These are phyloP conservation scores for Lachancea dasiensis DNA, from an alignment of 805 yeast genomes.

Conservation along the genomic window DNA sequence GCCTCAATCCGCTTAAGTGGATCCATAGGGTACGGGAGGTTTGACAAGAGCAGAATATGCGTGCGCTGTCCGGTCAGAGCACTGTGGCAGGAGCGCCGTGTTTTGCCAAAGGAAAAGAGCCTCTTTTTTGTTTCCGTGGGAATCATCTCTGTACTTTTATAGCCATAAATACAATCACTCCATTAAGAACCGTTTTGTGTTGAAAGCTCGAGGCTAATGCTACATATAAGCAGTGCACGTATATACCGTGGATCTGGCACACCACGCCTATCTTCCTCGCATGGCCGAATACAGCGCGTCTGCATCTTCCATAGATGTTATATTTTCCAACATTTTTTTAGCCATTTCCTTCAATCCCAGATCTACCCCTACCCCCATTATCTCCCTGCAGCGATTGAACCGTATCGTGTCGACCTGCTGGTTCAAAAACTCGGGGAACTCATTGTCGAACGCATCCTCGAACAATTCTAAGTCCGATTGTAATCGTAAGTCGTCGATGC, in stretches of 20 bases:
- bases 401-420: conserved; percentile 34
- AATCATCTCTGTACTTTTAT: conserved; percentile 11
- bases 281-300: conserved; percentile 67
- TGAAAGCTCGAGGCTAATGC: no score
- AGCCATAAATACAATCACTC: conserved; percentile 9
- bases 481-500: conserved; percentile 31
- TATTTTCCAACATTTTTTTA: conserved; percentile 59
- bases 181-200: conserved; percentile 10
- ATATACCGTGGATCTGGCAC: no score
- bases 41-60: no score
- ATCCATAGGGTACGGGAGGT: conserved; percentile 3
- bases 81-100: no score
- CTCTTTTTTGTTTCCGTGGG: conserved; percentile 6
- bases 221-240: no score
- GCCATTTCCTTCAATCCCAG: conserved; percentile 62
- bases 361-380: conserved; percentile 51
- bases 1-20: conserved; percentile 56
- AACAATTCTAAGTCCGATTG: conserved; percentile 26
- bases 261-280: conserved; percentile 18
- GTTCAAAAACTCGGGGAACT: conserved; percentile 36
- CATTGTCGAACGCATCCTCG: conserved; percentile 38
- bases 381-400: conserved; percentile 34
- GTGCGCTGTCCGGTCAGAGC: no score
- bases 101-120: neutral
- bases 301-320: conserved; percentile 71